Conservation (phyloP, 352 stramenopile genomes). For the Phytophthora sp. region DNA sequence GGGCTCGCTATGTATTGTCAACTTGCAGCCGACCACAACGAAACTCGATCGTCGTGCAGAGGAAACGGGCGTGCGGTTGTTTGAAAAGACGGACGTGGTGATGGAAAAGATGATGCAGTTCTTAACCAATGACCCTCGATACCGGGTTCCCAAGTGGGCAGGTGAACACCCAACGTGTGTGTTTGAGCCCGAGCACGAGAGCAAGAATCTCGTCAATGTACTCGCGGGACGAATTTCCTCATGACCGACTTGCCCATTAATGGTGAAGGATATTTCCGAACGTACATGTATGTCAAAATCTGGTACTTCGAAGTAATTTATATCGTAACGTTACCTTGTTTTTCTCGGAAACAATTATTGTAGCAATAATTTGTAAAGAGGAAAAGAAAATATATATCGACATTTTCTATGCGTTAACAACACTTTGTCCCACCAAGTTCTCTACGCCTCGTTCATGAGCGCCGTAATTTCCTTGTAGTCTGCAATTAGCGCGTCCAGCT, state of each 20-base stretch:
- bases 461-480: slow-evolving; percentile 85
- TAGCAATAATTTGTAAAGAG: slow-evolving; percentile 3
- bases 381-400: too few species aligned
- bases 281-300: too few species aligned
- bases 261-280: too few species aligned
- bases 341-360: too few species aligned
- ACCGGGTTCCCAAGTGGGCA: slow-evolving; percentile 66
- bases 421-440: not conserved
- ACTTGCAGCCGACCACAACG: slow-evolving; percentile 69
- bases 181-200: slow-evolving; percentile 79
- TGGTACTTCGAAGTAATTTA: too few species aligned
- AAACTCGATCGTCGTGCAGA: slow-evolving; percentile 79
- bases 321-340: slow-evolving; percentile 15
- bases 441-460: slow-evolving; percentile 62
- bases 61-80: slow-evolving; percentile 68
- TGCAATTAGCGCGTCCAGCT: slow-evolving; percentile 62
- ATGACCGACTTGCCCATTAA: slow-evolving; percentile 25
- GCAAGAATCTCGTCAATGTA: slow-evolving; percentile 79
- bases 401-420: slow-evolving; percentile 40
- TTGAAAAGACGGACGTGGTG: slow-evolving; percentile 77
- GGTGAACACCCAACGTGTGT: slow-evolving; percentile 62
- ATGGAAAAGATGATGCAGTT: slow-evolving; percentile 82
- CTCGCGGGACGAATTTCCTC: slow-evolving; percentile 62
- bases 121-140: slow-evolving; percentile 53
- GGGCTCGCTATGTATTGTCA: slow-evolving; percentile 77